phyloP scores from a whole-genome alignment of 2,329 filamentous ascomycete species.

The Diaporthe velutina region DNA sequence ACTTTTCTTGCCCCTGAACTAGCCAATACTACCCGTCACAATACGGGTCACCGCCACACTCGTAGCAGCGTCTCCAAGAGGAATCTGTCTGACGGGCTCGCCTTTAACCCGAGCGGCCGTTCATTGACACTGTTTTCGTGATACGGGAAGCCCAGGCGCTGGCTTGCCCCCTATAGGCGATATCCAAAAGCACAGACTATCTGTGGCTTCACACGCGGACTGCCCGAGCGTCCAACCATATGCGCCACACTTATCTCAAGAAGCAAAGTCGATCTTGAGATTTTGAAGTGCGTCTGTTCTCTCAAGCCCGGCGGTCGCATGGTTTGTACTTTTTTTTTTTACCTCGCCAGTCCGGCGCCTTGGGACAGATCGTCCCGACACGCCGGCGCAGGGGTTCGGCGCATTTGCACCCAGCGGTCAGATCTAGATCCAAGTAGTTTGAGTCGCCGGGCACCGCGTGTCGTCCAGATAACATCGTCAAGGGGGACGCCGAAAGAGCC shows the following conservation, averaged over 20 bases:
- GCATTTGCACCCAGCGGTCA: neutral
- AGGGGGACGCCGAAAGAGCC: neutral
- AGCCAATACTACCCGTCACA: neutral
- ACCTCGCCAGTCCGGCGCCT: neutral
- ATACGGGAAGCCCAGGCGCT: neutral
- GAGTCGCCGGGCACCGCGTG: neutral
- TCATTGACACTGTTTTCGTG: neutral
- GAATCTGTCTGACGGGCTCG: neutral
- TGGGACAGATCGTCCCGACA: slow-evolving; percentile 4
- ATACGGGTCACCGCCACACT: slow-evolving; percentile 19
- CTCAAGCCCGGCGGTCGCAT: neutral
- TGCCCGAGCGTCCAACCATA: neutral
- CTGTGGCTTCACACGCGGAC: neutral
- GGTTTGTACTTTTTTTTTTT: neutral
- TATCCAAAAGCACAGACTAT: neutral
- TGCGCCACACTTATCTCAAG: slow-evolving; percentile 10
- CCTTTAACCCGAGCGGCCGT: neutral
- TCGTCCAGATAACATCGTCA: neutral
- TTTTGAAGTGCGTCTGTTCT: neutral
- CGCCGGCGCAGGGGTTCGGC: neutral
- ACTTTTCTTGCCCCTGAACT: neutral
- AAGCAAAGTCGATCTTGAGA: neutral
- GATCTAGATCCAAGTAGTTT: neutral
- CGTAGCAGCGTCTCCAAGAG: neutral
- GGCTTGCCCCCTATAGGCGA: neutral